Percentiles rank a stretch among this genome's conserved stretches.
Conservation (phyloP, 305 asterid species). For the Rubia peregrina region DNA sequence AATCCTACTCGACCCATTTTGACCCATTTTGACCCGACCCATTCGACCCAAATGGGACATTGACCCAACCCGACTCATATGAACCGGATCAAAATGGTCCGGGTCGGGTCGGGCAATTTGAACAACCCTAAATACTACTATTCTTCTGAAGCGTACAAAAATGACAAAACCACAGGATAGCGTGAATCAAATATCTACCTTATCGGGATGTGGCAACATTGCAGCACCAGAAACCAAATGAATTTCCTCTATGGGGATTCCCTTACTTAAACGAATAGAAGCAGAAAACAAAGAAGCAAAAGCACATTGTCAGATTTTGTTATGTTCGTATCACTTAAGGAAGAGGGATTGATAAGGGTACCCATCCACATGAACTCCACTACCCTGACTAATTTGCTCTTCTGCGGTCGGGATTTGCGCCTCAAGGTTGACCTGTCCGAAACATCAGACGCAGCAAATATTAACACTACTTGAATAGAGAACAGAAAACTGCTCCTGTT, state of each 20-base stretch:
- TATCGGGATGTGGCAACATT: slow-evolving; percentile 64
- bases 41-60: no score
- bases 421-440: slow-evolving; percentile 22
- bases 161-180: background rate
- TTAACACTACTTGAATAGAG: slow-evolving; percentile 6
- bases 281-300: background rate
- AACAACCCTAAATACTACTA: background rate
- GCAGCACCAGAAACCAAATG: slow-evolving; percentile 74
- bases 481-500: slow-evolving; percentile 4
- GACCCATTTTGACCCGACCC: no score
- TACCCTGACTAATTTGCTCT: slow-evolving; percentile 26
- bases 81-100: no score
- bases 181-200: slow-evolving; percentile 39
- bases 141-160: background rate
- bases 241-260: slow-evolving; percentile 26
- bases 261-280: slow-evolving; percentile 42
- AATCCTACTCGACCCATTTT: no score
- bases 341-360: background rate
- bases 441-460: slow-evolving; percentile 9
- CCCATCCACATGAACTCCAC: slow-evolving; percentile 11
- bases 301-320: slow-evolving; percentile 17
- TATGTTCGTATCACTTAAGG: background rate
- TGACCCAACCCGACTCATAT: no score
- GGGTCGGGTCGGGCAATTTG: no score
- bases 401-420: slow-evolving; percentile 25